Evolutionary conservation across 2,329 filamentous ascomycete genomes (phyloP).

Genomic region (Harringtonia lauricola): DNA sequence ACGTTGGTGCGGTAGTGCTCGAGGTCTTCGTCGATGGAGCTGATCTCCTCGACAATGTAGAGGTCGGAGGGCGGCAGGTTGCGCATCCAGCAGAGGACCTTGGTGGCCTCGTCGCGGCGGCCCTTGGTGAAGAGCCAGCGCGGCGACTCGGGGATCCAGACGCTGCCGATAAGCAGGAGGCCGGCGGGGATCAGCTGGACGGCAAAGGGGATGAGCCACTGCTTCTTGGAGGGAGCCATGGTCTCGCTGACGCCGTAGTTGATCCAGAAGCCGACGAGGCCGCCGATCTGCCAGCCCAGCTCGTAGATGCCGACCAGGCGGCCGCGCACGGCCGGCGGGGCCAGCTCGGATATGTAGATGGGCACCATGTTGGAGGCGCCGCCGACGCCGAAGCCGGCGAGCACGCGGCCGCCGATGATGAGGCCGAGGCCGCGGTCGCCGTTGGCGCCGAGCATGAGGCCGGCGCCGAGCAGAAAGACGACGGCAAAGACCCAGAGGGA

Average conservation of each 20-base stretch:
- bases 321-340: conserved; percentile 53
- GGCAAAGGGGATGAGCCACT: conserved; percentile 56
- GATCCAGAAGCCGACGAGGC: conserved; percentile 55
- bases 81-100: conserved; percentile 47
- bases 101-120: conserved; percentile 6
- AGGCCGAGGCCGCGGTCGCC: conserved; percentile 50
- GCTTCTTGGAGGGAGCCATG: conserved; percentile 31
- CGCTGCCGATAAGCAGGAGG: conserved; percentile 45
- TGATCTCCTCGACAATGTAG: conserved; percentile 65
- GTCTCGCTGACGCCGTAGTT: conserved; percentile 50
- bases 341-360: conserved; percentile 49
- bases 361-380: conserved; percentile 52
- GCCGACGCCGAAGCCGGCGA: conserved; percentile 53
- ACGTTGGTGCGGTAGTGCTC: conserved; percentile 52
- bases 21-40: conserved; percentile 58
- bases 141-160: conserved; percentile 31
- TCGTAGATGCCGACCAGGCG: conserved; percentile 58
- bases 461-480: conserved; percentile 60
- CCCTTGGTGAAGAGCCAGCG: conserved; percentile 17
- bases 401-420: conserved; percentile 50
- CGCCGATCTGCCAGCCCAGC: conserved; percentile 53
- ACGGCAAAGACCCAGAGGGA: conserved; percentile 49
- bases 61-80: conserved; percentile 42
- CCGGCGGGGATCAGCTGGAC: conserved; percentile 59
- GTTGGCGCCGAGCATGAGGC: conserved; percentile 59